Conservation (phyloP, 768 basidiomycete species). For the Suillus placidus region DNA sequence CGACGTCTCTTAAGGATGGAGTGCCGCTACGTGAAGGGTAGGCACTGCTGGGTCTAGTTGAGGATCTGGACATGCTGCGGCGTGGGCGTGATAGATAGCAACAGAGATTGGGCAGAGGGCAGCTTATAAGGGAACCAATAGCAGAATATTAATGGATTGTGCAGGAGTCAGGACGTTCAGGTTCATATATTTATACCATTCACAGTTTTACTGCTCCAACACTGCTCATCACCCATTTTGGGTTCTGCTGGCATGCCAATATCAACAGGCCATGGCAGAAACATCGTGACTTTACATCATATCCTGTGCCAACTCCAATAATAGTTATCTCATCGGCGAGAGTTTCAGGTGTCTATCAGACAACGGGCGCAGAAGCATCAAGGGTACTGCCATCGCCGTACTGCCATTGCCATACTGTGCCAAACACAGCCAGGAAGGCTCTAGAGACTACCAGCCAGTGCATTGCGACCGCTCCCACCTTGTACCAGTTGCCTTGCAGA, state of each 20-base stretch:
- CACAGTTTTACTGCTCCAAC: background rate
- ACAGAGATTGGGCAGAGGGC: background rate
- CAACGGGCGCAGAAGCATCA: too few species aligned
- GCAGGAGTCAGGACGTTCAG: background rate
- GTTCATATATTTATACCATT: background rate
- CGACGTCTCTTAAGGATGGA: conserved; percentile 46
- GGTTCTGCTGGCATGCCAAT: conserved; percentile 3
- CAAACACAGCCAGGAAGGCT: too few species aligned
- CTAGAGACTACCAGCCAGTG: too few species aligned
- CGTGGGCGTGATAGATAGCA: background rate
- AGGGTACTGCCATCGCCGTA: too few species aligned
- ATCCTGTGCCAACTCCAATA: conserved; percentile 1
- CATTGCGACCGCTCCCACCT: too few species aligned
- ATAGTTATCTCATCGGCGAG: background rate
- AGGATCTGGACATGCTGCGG: conserved; percentile 24
- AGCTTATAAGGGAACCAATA: background rate
- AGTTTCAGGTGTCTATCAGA: too few species aligned
- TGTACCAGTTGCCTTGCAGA: too few species aligned
- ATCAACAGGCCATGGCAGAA: background rate
- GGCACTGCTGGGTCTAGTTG: conserved; percentile 32
- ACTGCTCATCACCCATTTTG: background rate
- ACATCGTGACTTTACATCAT: background rate
- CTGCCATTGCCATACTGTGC: too few species aligned
- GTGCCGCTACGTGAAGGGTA: conserved; percentile 42
- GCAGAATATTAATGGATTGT: background rate